Base-by-base conservation (phyloP, 768 basidiomycete species). In the Rubroboletus satanas region DNA sequence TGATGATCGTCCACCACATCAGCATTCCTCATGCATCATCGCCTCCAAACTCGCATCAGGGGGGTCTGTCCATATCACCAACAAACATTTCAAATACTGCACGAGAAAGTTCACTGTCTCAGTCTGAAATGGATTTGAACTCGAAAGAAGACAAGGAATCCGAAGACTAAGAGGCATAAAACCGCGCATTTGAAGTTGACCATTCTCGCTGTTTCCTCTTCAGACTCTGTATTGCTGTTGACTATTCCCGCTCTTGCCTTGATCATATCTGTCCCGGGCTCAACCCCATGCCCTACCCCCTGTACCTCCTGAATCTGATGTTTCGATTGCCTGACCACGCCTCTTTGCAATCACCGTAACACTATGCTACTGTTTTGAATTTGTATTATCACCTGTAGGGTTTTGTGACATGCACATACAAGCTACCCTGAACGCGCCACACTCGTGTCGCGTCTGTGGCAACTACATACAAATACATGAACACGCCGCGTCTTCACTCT, bases 11-110 rank as follows among this genome's bases (percentile, higher is more conserved):
- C n/a, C 26, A 28, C 44, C 29, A 28, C 49, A 41, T 50, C 62
- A 95, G 93, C 68, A 94, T 96, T 66, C 93, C 93, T 11, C 93
- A 96, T 74, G 92, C 92, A 45, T 88, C 90, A 23, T 85, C 85
- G 33, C 84, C 89, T 11, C 80, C 82, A 49, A 73, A 69, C 26
- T 74, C 75, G 46, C 78, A 79, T 59, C 80, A 82, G 56, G 74
- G 77, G 50, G 73, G 77, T 42, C 75, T 89, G 41, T 88, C 87
- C 28, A 76, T 86, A 55, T 90, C 88, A 17, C 88, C 88, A n/a
- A 88, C 85, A 26, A 87, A 83, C 59, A 78, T 81, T 8, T 79
- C 79, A 39, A 85, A 81, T 62, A 81, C 85, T 1, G 77, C 83
- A 51, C 87, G 85, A 68, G 88, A 91, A 62, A 76, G 77, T 46